phyloP scores from a whole-genome alignment of 306 rosid genomes.

The Ochetophila trinervis region DNA sequence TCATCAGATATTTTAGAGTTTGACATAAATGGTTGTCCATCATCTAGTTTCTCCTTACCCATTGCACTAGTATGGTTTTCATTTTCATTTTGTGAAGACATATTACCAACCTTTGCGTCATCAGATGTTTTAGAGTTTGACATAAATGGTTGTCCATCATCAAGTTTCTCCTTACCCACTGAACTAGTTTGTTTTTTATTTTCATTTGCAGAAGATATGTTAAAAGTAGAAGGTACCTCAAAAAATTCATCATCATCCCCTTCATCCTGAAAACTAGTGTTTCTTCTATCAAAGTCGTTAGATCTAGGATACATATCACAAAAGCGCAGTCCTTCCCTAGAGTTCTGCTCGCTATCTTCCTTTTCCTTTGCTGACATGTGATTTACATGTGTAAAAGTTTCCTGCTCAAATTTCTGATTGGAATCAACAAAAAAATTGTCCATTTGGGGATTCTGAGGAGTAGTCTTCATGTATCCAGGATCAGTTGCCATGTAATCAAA shows the following conservation, averaged over 20 bases:
- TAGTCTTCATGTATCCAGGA: slow-evolving; percentile 19
- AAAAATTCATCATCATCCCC: slow-evolving; percentile 4
- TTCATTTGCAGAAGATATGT: neutral
- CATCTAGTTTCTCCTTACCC: slow-evolving; percentile 8
- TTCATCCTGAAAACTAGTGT: neutral
- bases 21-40: neutral
- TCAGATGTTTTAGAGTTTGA: no score
- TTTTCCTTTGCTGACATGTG: slow-evolving; percentile 1
- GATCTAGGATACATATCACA: neutral
- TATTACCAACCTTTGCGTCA: slow-evolving; percentile 16
- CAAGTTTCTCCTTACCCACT: slow-evolving; percentile 5
- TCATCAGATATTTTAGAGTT: no score
- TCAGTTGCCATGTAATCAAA: slow-evolving; percentile 28
- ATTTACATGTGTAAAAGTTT: slow-evolving; percentile 5
- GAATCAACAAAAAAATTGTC: slow-evolving; percentile 23
- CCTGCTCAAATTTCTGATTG: slow-evolving; percentile 28
- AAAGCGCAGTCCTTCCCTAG: neutral
- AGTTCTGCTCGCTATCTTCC: slow-evolving; percentile 28
- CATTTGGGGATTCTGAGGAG: slow-evolving; percentile 16
- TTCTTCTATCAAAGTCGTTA: neutral
- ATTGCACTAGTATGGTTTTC: neutral
- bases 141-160: slow-evolving; percentile 1
- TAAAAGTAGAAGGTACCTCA: slow-evolving; percentile 16
- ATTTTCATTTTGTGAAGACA: neutral
- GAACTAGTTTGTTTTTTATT: neutral